Evolutionary conservation across 1,139 yeast genomes (phyloP), one percentile per base, ranked within the genome.

Genomic region (Nakaseomyces sp.): DNA sequence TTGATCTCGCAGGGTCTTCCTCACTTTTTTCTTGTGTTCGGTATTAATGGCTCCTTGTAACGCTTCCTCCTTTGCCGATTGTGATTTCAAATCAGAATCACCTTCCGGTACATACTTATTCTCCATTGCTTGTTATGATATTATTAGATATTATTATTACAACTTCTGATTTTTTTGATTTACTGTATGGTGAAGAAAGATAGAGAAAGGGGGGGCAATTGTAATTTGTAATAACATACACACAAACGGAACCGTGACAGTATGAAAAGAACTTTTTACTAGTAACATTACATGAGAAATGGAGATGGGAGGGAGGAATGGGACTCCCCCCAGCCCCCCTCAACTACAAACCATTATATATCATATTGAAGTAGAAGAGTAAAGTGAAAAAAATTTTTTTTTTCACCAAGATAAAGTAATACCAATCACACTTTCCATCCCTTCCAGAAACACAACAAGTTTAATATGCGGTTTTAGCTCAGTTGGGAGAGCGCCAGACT

Each of bases 1-100:
- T 38, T 60, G 64, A 3, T 56, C 60, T 31, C 57, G 45, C 15
- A 60, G 46, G 2, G 63, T 52, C 38, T 58, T 56, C 15, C 61
- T 45, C 24, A 49, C 53, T 29, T 50, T 47, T 31, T 52, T 47
- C 37, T 50, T 51, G 31, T 47, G 47, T 22, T 56, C 60, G 5
- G 50, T 46, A 26, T 56, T 61, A 42, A 46, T 49, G 38, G 49
- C 50, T 13, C 46, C 45, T 20, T 55, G 59, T 33, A 50, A 50
- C n/a, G 41, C 42, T 40, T 55, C 50, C 24, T 53, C 62, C 37
- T 45, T 49, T 16, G 35, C 48, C 26, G 49, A 41, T 40, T 58
- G 61, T 4, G 43, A 37, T 18, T 50, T 49, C 10, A 58, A 30
- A 44, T 59, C 58, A 2, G 58, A 44, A 9, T 44, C 47, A 15